phyloP scores from a whole-genome alignment of 1,284 basidiomycete genomes.

The Tilletia setariae region DNA sequence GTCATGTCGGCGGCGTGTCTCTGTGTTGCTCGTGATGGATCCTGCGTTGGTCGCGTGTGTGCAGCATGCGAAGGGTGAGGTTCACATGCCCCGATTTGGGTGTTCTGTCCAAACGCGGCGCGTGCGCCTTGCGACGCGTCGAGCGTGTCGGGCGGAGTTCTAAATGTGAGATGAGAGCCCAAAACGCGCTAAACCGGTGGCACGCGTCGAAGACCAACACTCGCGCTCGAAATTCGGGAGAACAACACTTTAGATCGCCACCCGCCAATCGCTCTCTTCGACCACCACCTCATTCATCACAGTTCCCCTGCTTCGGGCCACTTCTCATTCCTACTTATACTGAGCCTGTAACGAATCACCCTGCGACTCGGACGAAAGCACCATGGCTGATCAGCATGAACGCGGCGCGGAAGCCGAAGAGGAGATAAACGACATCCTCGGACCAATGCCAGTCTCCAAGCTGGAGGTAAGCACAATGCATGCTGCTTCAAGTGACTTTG shows the following conservation, averaged over 20 bases:
- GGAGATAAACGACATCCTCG: constrained; percentile 37
- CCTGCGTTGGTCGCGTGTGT: neutral
- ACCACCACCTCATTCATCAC: too few relatives aligned
- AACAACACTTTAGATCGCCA: too few relatives aligned
- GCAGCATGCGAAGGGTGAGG: neutral
- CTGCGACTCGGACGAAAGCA: neutral
- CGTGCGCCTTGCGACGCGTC: neutral
- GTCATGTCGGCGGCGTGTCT: neutral
- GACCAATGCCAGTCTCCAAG: constrained; percentile 42
- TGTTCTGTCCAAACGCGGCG: neutral
- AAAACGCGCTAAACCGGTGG: neutral
- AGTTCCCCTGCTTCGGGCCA: too few relatives aligned
- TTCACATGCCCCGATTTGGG: neutral
- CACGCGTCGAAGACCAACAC: constrained; percentile 15
- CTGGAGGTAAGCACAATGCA: constrained; percentile 35
- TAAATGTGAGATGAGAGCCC: neutral
- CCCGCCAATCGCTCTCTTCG: too few relatives aligned
- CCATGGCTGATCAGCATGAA: constrained; percentile 4
- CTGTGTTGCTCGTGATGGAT: neutral
- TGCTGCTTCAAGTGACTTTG: neutral
- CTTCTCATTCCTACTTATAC: too few relatives aligned
- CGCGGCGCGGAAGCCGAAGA: constrained; percentile 21
- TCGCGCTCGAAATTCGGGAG: neutral
- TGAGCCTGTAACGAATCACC: neutral
- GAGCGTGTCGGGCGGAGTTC: neutral